Conservation (phyloP, 2,329 filamentous ascomycete species). For the Diplodia corticola region DNA sequence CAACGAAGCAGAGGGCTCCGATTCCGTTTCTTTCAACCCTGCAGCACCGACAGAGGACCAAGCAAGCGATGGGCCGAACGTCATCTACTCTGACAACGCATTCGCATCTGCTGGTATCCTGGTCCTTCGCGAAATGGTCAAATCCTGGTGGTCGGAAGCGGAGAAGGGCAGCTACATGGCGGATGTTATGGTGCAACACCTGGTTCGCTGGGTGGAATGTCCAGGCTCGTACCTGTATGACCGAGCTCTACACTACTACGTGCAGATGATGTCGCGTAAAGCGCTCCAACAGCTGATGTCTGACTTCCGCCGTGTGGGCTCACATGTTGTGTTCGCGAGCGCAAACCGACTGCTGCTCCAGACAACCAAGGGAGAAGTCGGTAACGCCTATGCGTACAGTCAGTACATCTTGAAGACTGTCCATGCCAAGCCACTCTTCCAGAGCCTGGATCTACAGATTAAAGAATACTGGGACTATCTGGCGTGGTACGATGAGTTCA, state of each 20-base stretch:
- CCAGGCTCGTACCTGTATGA: slow-evolving; percentile 95
- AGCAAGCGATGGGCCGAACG: slow-evolving; percentile 62
- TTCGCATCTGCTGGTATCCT: slow-evolving; percentile 90
- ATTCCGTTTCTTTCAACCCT: slow-evolving; percentile 83
- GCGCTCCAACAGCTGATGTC: slow-evolving; percentile 96
- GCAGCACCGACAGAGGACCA: slow-evolving; percentile 63
- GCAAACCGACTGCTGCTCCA: slow-evolving; percentile 87
- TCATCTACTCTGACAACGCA: slow-evolving; percentile 80
- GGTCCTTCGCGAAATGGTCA: slow-evolving; percentile 96
- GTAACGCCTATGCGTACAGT: slow-evolving; percentile 93
- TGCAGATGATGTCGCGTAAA: slow-evolving; percentile 98
- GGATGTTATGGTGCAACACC: slow-evolving; percentile 93
- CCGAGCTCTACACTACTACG: slow-evolving; percentile 89
- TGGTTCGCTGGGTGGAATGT: slow-evolving; percentile 95
- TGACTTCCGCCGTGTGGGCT: slow-evolving; percentile 92
- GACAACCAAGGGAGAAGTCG: slow-evolving; percentile 94
- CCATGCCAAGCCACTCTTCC: slow-evolving; percentile 90
- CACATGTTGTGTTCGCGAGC: slow-evolving; percentile 92
- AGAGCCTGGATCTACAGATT: slow-evolving; percentile 95
- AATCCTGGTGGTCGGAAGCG: slow-evolving; percentile 96
- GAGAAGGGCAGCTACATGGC: slow-evolving; percentile 90
- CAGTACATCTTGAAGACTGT: slow-evolving; percentile 98
- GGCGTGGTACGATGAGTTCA: slow-evolving; percentile 98
- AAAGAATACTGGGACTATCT: slow-evolving; percentile 99
- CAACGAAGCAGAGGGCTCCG: slow-evolving; percentile 90